Evolutionary conservation across 495 filamentous ascomycete genomes (phyloP), one percentile per base, ranked within the genome.

Genomic region (Cercophora sp.): DNA sequence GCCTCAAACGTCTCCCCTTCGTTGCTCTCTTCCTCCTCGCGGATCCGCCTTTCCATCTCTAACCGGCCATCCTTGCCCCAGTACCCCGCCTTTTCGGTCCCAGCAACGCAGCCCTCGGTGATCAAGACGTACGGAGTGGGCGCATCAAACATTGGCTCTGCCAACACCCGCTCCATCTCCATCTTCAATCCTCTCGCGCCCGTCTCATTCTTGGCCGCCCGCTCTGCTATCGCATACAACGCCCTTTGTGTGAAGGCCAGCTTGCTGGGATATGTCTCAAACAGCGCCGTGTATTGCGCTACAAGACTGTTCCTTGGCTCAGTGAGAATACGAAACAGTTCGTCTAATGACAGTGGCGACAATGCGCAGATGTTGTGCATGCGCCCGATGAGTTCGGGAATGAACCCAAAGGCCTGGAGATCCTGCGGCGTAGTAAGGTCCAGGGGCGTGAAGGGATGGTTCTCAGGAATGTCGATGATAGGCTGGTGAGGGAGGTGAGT

Each of bases 371-470:
- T 84, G 51, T 95, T 85, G 15, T 93, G 92, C 52, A 98, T 84
- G 16, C 93, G 84, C 25, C 93, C 94, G 44, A 81, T 79, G n/a
- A 97, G 79, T 69, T 98, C 93, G 8, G 93, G 93, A 52, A 98
- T 96, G 50, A 98, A 86, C 26, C 94, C 94, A 64, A 88, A 98
- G 31, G 78, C 82, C 68, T 96, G 90, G 3, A 98, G 75, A 62
- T 98, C 93, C 1, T 82, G 77, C 1, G 90, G 88, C 18, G 84
- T 85, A 29, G 89, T 76, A 3, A 95, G 81, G 55, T 95, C 88
- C 2, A 96, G 76, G 15, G 88, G 83, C 32, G 92, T 94, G 61
- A 88, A 86, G 20, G 54, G 36, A 60, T 52, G 23, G 44, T 31
- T 57, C 13, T 29, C 48, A 15, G 40, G 25, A 20, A 42, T n/a